Percentiles rank a stretch among this genome's conserved stretches.
phyloP scores from a whole-genome alignment of 106 monocot genomes.

The Phalaenopsis equestris region DNA sequence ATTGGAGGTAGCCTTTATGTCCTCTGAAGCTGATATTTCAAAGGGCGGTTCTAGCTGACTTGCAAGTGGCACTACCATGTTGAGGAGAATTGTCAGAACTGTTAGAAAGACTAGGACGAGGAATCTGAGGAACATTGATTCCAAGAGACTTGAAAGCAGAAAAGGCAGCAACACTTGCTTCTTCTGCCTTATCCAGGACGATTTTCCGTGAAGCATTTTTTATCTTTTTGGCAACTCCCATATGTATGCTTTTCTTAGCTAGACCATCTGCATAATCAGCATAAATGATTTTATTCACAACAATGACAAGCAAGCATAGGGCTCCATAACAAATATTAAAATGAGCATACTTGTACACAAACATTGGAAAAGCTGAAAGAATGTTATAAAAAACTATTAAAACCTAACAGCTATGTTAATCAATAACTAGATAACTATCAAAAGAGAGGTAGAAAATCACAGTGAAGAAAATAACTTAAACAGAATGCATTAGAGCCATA shows the following conservation, averaged over 20 bases:
- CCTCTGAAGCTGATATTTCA: conserved; percentile 5
- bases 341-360: neutral
- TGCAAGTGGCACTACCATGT: conserved; percentile 1
- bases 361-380: neutral
- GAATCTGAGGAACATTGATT: conserved; percentile 66
- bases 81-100: conserved; percentile 15
- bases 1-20: conserved; percentile 8
- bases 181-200: conserved; percentile 91
- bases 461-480: conserved; percentile 1
- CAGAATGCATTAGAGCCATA: neutral
- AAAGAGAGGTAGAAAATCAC: too few relatives aligned
- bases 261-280: conserved; percentile 33
- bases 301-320: neutral
- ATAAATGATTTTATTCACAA: conserved; percentile 9
- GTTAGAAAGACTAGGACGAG: conserved; percentile 21
- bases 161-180: conserved; percentile 83
- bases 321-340: neutral
- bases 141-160: conserved; percentile 86
- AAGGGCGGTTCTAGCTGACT: conserved; percentile 5
- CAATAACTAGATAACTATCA: neutral
- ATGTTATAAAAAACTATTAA: neutral
- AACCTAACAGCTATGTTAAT: neutral
- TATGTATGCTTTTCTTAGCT: conserved; percentile 48
- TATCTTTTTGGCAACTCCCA: conserved; percentile 91
- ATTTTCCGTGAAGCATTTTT: conserved; percentile 95